Base-by-base conservation (phyloP, 805 yeast genomes). In the Candida arabinofermentans region DNA sequence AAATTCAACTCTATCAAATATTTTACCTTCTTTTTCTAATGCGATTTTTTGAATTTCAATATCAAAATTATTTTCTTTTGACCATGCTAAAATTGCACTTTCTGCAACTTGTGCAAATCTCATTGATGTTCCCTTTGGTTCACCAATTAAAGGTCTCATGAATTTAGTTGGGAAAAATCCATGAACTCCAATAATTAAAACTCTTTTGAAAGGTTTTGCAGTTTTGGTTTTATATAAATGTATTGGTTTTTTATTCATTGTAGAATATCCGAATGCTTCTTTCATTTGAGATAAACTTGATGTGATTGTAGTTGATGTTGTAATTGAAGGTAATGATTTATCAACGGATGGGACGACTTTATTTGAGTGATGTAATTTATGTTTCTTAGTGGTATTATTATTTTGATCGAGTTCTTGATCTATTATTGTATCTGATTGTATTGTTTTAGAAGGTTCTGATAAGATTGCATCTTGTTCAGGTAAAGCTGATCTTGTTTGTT, bases 111-210 rank as follows among this genome's bases (percentile, higher is more conserved):
- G 81, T 26, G 96, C 88, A 64, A 91, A 93, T 58, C 84, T 83
- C 35, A 83, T 72, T 0, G 98, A 91, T 0, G 99, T 91, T 0
- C 99, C 99, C 17, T 95, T 93, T 4, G 99, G 99, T 48, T 90
- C 89, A 2, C 99, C 99, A 39, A 91, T 81, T 13, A 91, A 56
- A 0, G 96, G 89, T 39, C 99, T 67, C 8, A 93, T 70, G 72
- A 88, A 81, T 48, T 75, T 78, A 2, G 88, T 85, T 0, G 99
- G 99, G 67, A 93, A 91, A 57, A 90, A 91, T 1, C 99, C 99
- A 65, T 91, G 99, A 2, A 91, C 90, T 0, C 99, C 99, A 44
- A 91, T 79, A 27, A 93, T 83, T 24, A 91, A 72, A 0, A 86
- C 86, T 48, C 80, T 78, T 43, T 76, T 75, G 41, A 76, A 50